Conservation (phyloP, 129 eudicot species). For the Flaveria sonorensis region DNA sequence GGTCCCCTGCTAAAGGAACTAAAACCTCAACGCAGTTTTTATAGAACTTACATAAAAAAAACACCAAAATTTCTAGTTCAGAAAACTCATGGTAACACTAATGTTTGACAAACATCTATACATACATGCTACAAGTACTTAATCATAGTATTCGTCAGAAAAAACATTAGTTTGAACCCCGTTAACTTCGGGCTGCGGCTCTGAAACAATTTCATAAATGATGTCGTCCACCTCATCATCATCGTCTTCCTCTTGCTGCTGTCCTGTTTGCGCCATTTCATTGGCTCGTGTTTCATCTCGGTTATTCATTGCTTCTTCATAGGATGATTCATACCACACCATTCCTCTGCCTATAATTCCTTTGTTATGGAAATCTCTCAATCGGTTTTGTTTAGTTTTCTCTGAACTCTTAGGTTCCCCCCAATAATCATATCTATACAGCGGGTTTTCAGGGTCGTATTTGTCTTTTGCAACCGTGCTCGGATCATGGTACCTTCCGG, state of each 20-base stretch:
- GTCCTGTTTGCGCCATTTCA: conserved; percentile 33
- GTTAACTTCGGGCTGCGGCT: conserved; percentile 43
- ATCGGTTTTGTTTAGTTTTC: conserved; percentile 69
- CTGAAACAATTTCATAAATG: conserved; percentile 37
- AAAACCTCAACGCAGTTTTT: neutral
- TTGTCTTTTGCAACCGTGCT: conserved; percentile 61
- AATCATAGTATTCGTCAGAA: conserved; percentile 38
- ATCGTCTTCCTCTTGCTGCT: conserved; percentile 46
- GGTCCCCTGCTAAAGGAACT: neutral
- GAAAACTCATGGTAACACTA: conserved; percentile 34
- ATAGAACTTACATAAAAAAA: neutral
- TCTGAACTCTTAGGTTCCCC: conserved; percentile 97
- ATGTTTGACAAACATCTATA: conserved; percentile 20
- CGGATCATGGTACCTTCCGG: conserved; percentile 79
- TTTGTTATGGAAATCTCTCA: conserved; percentile 83
- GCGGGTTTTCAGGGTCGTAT: conserved; percentile 75
- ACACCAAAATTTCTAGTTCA: conserved; percentile 6
- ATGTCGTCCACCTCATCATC: conserved; percentile 40
- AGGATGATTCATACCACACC: conserved; percentile 80
- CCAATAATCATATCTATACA: conserved; percentile 93
- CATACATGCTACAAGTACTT: conserved; percentile 18
- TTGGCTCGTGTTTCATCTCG: conserved; percentile 51
- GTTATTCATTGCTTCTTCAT: conserved; percentile 73
- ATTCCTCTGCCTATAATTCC: conserved; percentile 78
- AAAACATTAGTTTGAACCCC: conserved; percentile 44